These are phyloP conservation scores for Candida sp. DNA, from an alignment of 1,139 yeast species.

Conservation along the genomic window DNA sequence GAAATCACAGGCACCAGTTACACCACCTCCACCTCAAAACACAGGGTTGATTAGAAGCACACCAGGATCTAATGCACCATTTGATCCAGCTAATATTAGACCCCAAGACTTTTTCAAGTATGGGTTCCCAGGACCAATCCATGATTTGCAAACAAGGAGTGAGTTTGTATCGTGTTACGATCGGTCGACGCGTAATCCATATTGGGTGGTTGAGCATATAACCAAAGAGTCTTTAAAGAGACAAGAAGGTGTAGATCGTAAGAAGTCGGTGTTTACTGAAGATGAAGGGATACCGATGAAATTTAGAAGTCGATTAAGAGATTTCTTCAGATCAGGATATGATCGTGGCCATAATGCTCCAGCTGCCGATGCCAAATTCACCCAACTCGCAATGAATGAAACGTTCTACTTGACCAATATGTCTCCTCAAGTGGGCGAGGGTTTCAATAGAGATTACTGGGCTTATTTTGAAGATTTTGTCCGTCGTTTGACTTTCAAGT, in stretches of 20 bases:
- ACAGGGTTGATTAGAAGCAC: neutral
- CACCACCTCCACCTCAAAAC: slow-evolving; percentile 9
- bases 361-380: slow-evolving; percentile 93
- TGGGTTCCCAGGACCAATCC: slow-evolving; percentile 95
- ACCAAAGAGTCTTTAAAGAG: slow-evolving; percentile 64
- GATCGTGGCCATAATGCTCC: slow-evolving; percentile 99
- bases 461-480: slow-evolving; percentile 93
- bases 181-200: slow-evolving; percentile 81
- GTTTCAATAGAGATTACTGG: slow-evolving; percentile 96
- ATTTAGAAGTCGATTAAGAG: slow-evolving; percentile 74
- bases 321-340: slow-evolving; percentile 92
- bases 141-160: slow-evolving; percentile 68
- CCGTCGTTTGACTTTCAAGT: slow-evolving; percentile 66
- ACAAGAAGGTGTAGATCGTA: slow-evolving; percentile 62
- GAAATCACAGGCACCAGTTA: slow-evolving; percentile 17
- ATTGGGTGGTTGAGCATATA: slow-evolving; percentile 87
- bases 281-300: slow-evolving; percentile 78
- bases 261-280: slow-evolving; percentile 79
- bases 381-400: slow-evolving; percentile 91
- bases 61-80: slow-evolving; percentile 8
- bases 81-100: slow-evolving; percentile 38
- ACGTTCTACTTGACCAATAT: slow-evolving; percentile 87
- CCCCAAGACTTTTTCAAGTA: slow-evolving; percentile 81
- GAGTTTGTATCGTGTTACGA: slow-evolving; percentile 88
- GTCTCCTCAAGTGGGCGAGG: slow-evolving; percentile 97